These are phyloP conservation scores for Metschnikowia similis DNA, from an alignment of 805 yeast genomes.

Conservation along the genomic window DNA sequence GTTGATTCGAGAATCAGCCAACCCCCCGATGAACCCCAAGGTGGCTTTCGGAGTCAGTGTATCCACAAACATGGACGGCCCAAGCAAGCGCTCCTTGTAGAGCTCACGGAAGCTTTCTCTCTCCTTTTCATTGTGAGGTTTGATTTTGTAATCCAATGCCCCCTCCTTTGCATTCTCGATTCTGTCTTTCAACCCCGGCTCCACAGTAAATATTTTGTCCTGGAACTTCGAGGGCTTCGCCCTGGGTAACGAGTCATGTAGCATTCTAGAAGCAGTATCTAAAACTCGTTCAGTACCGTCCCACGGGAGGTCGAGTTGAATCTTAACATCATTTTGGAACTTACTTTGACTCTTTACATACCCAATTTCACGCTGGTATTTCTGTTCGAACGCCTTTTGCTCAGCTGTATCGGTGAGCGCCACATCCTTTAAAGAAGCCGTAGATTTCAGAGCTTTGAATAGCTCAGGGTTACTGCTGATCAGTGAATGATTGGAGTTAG, in stretches of 20 bases:
- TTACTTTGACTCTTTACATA: conserved; percentile 28
- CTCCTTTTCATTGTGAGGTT: conserved; percentile 26
- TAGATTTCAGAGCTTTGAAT: not conserved
- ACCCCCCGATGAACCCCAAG: conserved; percentile 51
- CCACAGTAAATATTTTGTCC: conserved; percentile 18
- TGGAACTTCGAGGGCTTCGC: conserved; percentile 8
- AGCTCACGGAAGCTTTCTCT: conserved; percentile 50
- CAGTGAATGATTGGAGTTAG: conserved; percentile 11
- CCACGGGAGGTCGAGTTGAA: conserved; percentile 12
- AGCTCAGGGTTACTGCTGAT: not conserved
- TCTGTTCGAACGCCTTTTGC: conserved; percentile 5
- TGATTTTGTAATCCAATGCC: conserved; percentile 59
- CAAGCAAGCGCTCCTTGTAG: conserved; percentile 60
- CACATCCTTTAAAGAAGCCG: conserved; percentile 3
- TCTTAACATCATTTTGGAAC: conserved; percentile 4
- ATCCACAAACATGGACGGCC: conserved; percentile 48
- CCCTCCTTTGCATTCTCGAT: conserved; percentile 59
- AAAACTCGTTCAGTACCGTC: conserved; percentile 10
- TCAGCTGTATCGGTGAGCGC: conserved; percentile 4
- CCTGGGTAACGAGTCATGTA: conserved; percentile 14
- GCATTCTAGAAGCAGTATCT: conserved; percentile 15
- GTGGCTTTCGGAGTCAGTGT: conserved; percentile 39
- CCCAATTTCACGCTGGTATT: conserved; percentile 17
- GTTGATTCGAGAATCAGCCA: conserved; percentile 74
- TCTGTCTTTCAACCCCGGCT: conserved; percentile 32